A percentile compares a stretch with the other conserved stretches of the same genome.
phyloP scores from a whole-genome alignment of 2,329 filamentous ascomycete genomes.

The Verticillium nonalfalfae region DNA sequence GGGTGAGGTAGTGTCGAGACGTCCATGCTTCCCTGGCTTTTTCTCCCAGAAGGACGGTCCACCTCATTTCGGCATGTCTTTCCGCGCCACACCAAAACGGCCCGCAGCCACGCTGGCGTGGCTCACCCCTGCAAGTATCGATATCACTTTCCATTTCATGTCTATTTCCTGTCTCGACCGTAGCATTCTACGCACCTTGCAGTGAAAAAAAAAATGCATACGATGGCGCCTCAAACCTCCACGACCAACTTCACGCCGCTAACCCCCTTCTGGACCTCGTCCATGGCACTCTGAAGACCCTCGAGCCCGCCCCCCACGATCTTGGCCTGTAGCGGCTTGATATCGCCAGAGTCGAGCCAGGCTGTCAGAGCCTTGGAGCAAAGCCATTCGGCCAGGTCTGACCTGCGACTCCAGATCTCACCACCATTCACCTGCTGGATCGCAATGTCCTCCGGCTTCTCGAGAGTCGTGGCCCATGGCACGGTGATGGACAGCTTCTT shows the following conservation, averaged over 20 bases:
- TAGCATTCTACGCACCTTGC: not conserved
- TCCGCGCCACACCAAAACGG: not conserved
- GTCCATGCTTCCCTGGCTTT: not conserved
- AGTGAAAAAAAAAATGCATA: no score
- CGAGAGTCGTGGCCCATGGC: not conserved
- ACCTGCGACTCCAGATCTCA: not conserved
- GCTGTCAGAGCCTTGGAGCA: not conserved
- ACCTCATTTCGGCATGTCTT: not conserved
- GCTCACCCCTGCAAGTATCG: not conserved
- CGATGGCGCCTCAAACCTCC: not conserved
- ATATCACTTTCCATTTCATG: not conserved
- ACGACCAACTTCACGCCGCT: slow-evolving; percentile 35
- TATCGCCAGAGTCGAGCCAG: slow-evolving; percentile 24
- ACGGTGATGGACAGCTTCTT: not conserved
- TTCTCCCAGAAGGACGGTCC: not conserved
- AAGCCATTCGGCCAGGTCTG: slow-evolving; percentile 2
- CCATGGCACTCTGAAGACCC: slow-evolving; percentile 33
- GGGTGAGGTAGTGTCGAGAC: not conserved
- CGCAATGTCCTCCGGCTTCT: not conserved
- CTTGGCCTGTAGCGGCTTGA: slow-evolving; percentile 31
- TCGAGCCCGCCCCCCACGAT: slow-evolving; percentile 28
- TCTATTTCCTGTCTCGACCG: not conserved
- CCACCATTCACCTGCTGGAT: not conserved
- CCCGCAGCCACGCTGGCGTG: not conserved
- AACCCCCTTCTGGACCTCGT: slow-evolving; percentile 31